phyloP scores from a whole-genome alignment of 2,329 filamentous ascomycete species.

The Talaromyces islandicus region DNA sequence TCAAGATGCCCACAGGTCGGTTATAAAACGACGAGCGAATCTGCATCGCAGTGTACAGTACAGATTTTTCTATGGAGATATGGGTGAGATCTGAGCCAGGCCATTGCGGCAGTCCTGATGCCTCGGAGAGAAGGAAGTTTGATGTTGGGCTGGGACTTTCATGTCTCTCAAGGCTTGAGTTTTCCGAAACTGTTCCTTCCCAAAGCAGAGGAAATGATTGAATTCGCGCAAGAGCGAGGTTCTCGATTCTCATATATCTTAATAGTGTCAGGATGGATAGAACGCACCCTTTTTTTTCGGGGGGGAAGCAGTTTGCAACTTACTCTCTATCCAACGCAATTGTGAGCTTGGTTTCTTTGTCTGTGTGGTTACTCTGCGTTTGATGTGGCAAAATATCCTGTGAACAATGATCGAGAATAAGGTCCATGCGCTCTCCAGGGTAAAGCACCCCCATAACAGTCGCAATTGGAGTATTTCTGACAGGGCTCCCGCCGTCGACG shows the following conservation, averaged over 20 bases:
- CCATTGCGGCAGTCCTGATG: neutral
- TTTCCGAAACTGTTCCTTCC: neutral
- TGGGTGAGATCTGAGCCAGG: neutral
- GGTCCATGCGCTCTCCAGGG: constrained; percentile 31
- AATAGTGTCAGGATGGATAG: neutral
- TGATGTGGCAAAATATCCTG: neutral
- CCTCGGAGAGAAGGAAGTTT: neutral
- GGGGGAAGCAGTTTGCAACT: neutral
- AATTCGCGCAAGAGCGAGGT: neutral
- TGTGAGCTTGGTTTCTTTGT: neutral
- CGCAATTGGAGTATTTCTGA: constrained; percentile 10
- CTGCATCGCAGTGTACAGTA: neutral
- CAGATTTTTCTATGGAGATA: neutral
- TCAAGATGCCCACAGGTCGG: neutral
- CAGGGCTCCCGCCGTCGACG: constrained; percentile 32
- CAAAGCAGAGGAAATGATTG: neutral
- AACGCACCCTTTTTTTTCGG: neutral
- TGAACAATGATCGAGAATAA: neutral
- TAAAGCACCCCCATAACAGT: constrained; percentile 33
- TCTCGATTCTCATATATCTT: neutral
- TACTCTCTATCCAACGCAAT: neutral
- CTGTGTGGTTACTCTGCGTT: neutral
- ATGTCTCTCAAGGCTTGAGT: neutral
- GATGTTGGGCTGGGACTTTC: neutral
- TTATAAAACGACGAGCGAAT: neutral